phyloP scores from a whole-genome alignment of 257 asterid genomes.

The Solanum pimpinellifolium region DNA sequence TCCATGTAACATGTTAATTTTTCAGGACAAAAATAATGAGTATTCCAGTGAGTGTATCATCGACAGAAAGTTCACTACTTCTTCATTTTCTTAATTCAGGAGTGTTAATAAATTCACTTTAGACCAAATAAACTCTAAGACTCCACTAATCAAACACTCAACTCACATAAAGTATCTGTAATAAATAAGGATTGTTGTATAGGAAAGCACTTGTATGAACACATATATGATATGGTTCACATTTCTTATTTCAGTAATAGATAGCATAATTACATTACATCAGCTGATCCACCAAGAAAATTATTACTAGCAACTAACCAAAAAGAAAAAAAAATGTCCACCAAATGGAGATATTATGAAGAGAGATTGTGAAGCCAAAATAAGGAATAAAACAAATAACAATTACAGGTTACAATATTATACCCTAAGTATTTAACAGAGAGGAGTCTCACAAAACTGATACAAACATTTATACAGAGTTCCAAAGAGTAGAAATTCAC shows the following conservation, averaged over 20 bases:
- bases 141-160: neutral
- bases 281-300: neutral
- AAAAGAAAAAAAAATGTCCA: neutral
- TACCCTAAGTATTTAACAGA: neutral
- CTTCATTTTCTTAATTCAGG: neutral
- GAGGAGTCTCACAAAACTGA: neutral
- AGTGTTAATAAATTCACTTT: neutral
- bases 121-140: neutral
- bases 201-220: neutral
- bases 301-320: neutral
- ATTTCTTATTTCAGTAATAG: neutral
- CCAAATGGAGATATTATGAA: neutral
- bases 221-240: neutral
- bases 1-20: neutral
- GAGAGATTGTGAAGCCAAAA: neutral
- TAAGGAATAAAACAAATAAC: neutral
- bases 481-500: conserved; percentile 5
- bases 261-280: neutral
- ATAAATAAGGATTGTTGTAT: neutral
- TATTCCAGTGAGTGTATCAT: conserved; percentile 28
- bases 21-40: neutral
- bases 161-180: neutral
- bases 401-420: neutral
- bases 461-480: neutral
- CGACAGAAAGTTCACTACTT: neutral